These are phyloP conservation scores for Hypoxylon perforatum DNA, from an alignment of 495 filamentous ascomycete species.

Conservation along the genomic window DNA sequence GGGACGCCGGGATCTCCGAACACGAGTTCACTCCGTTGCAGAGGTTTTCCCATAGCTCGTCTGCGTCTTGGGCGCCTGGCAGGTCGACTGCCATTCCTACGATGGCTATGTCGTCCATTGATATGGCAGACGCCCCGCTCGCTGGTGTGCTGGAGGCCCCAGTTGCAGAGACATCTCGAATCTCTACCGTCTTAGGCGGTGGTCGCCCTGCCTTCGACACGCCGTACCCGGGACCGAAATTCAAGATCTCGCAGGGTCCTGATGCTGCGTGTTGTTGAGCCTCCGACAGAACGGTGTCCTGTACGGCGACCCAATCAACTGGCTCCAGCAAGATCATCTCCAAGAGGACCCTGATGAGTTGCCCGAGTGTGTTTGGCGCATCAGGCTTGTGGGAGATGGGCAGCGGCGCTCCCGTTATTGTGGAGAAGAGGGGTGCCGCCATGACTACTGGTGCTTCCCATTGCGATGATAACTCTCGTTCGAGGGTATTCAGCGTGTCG, in stretches of 20 bases:
- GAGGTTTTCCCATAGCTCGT: slow-evolving; percentile 25
- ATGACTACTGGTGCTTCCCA: slow-evolving; percentile 1
- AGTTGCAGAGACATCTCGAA: not conserved
- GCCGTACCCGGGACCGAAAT: slow-evolving; percentile 3
- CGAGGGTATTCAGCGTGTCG: slow-evolving; percentile 1
- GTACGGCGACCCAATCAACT: slow-evolving; percentile 17
- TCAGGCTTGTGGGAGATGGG: not conserved
- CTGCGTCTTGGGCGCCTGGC: slow-evolving; percentile 10
- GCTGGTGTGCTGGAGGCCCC: not conserved
- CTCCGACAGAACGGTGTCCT: slow-evolving; percentile 11
- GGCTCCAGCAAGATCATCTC: slow-evolving; percentile 19
- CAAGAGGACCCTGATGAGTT: not conserved
- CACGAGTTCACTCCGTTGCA: slow-evolving; percentile 9
- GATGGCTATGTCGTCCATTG: slow-evolving; percentile 15
- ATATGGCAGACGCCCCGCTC: not conserved
- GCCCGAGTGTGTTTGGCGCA: not conserved
- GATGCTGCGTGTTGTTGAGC: not conserved
- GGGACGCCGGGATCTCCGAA: slow-evolving; percentile 20
- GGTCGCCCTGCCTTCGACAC: not conserved
- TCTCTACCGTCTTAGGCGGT: not conserved
- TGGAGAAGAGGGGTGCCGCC: not conserved
- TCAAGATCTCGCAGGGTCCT: not conserved
- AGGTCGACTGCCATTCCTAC: slow-evolving; percentile 24
- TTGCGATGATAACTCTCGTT: slow-evolving; percentile 11
- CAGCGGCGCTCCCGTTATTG: not conserved